Conservation (phyloP, 2,329 filamentous ascomycete genomes). For the Hysterium pulicare region DNA sequence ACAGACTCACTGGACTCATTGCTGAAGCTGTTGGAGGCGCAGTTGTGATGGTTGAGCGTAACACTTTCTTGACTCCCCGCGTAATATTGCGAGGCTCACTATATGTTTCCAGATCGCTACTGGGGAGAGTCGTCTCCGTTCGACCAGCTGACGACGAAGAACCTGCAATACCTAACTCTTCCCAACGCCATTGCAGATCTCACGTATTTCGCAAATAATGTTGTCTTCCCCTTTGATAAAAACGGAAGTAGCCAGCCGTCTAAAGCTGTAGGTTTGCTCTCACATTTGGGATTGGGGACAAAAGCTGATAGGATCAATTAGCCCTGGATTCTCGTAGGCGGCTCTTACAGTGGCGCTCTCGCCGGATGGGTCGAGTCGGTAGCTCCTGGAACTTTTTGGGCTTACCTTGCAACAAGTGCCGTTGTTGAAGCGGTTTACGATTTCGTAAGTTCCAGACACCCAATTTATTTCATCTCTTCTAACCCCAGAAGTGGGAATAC, state of each 20-base stretch:
- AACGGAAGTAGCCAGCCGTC: slow-evolving; percentile 48
- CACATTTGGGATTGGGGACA: no score
- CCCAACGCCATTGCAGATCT: slow-evolving; percentile 54
- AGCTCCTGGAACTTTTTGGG: slow-evolving; percentile 57
- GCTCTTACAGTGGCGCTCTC: slow-evolving; percentile 56
- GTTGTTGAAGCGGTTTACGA: slow-evolving; percentile 55
- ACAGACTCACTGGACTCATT: slow-evolving; percentile 48
- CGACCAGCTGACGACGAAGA: slow-evolving; percentile 49
- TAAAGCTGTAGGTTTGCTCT: no score
- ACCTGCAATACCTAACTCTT: slow-evolving; percentile 53
- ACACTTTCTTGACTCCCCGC: no score
- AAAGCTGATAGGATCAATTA: no score
- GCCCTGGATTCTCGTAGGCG: slow-evolving; percentile 57
- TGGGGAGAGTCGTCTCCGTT: slow-evolving; percentile 57
- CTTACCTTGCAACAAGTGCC: slow-evolving; percentile 56
- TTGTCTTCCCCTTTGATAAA: slow-evolving; percentile 53
- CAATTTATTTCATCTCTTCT: slow-evolving; percentile 35
- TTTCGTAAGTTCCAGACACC: no score
- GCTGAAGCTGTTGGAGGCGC: slow-evolving; percentile 54
- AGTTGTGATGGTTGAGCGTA: slow-evolving; percentile 55
- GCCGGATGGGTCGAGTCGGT: slow-evolving; percentile 54
- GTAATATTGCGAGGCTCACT: no score
- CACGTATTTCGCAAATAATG: slow-evolving; percentile 53
- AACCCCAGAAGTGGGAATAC: slow-evolving; percentile 58
- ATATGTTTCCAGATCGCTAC: no score